Evolutionary conservation across 2,329 filamentous ascomycete species (phyloP).

Genomic region (Sporothrix brunneoviolacea): DNA sequence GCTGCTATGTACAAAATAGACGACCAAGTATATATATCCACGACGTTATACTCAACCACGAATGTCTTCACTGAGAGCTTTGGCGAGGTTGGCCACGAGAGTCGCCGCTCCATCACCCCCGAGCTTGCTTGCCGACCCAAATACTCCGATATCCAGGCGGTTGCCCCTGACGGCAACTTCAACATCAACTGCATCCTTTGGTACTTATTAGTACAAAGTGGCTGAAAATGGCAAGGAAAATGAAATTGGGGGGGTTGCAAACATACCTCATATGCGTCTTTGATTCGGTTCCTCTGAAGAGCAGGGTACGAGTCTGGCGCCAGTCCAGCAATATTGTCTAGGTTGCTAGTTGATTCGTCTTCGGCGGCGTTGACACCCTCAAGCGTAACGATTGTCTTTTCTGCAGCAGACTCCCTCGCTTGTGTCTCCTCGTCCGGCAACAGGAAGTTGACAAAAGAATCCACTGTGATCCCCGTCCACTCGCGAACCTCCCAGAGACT

Average conservation of each 20-base stretch:
- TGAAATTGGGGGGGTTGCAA: background rate
- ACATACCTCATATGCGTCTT: constrained; percentile 23
- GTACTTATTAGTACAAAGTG: background rate
- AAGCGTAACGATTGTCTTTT: background rate
- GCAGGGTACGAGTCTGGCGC: constrained; percentile 13
- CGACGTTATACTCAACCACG: background rate
- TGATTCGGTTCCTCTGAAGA: constrained; percentile 22
- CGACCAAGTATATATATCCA: too few relatives aligned
- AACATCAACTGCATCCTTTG: constrained; percentile 20
- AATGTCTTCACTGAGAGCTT: background rate
- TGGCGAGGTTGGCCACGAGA: background rate
- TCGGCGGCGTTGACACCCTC: background rate
- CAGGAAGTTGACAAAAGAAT: constrained; percentile 79
- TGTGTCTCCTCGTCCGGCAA: constrained; percentile 26
- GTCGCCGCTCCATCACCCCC: constrained; percentile 1
- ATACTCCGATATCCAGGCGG: constrained; percentile 20
- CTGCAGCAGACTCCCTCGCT: background rate
- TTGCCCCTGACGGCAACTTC: constrained; percentile 17
- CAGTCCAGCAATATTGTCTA: background rate
- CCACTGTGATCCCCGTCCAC: constrained; percentile 68
- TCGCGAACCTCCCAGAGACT: constrained; percentile 63
- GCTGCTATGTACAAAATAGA: background rate
- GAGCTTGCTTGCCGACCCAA: constrained; percentile 15
- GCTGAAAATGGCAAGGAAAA: too few relatives aligned
- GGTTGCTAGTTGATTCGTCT: background rate